These are phyloP conservation scores for Candida peoriensis DNA, from an alignment of 805 yeast genomes.

Conservation along the genomic window DNA sequence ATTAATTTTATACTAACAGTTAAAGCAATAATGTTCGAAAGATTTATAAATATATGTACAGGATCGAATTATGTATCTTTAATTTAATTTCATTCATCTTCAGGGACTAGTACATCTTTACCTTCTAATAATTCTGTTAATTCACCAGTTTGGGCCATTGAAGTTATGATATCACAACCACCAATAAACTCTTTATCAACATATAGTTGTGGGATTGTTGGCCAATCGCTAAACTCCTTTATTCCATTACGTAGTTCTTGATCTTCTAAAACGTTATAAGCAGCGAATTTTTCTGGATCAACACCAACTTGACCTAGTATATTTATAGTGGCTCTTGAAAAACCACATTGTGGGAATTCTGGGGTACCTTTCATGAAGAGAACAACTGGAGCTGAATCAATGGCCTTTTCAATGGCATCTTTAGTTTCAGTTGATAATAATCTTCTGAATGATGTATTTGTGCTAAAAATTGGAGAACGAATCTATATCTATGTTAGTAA, in stretches of 20 bases:
- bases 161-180: conserved; percentile 91
- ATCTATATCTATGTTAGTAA: conserved; percentile 2
- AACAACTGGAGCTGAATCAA: conserved; percentile 87
- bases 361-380: conserved; percentile 99
- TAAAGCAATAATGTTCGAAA: too few species aligned
- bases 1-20: too few species aligned
- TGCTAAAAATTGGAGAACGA: conserved; percentile 12
- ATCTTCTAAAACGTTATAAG: conserved; percentile 94
- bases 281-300: conserved; percentile 94
- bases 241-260: conserved; percentile 91
- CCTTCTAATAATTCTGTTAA: conserved; percentile 77
- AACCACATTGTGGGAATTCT: conserved; percentile 96
- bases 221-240: conserved; percentile 96
- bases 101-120: conserved; percentile 76
- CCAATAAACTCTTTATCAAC: conserved; percentile 91
- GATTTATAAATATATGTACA: conserved; percentile 2
- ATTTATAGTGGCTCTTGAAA: conserved; percentile 91
- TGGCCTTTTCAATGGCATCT: conserved; percentile 81
- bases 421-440: conserved; percentile 72
- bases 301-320: conserved; percentile 95
- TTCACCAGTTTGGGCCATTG: conserved; percentile 92
- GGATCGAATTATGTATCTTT: conserved; percentile 5
- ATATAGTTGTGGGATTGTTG: conserved; percentile 95
- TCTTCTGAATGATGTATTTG: conserved; percentile 26
- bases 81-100: conserved; percentile 36